phyloP scores from a whole-genome alignment of 805 yeast species.

The Candida gorgasii region DNA sequence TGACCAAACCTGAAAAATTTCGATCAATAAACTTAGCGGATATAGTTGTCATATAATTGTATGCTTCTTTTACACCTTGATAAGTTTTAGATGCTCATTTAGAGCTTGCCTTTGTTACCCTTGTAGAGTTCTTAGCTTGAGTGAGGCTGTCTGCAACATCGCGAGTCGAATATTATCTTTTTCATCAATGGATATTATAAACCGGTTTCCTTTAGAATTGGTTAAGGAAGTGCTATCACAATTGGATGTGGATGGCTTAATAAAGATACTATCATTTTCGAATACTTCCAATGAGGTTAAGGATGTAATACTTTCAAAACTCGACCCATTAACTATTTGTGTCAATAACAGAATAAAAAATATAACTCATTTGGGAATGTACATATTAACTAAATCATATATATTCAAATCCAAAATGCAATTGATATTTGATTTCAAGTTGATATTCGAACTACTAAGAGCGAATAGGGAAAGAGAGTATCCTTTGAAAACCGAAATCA shows the following conservation, averaged over 20 bases:
- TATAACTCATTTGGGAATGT: constrained; percentile 19
- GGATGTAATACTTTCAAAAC: not conserved
- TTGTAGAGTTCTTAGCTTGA: not conserved
- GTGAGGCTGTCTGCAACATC: not conserved
- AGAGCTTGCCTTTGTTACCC: no score
- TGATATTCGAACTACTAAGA: constrained; percentile 7
- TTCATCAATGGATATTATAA: constrained; percentile 5
- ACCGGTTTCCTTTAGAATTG: constrained; percentile 13
- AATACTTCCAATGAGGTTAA: not conserved
- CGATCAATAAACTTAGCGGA: no score
- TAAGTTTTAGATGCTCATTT: no score
- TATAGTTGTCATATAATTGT: no score
- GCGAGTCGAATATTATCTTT: constrained; percentile 2
- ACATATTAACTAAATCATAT: constrained; percentile 18
- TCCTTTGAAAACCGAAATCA: constrained; percentile 9
- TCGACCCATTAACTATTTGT: constrained; percentile 3
- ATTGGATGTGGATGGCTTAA: constrained; percentile 9
- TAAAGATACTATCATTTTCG: not conserved
- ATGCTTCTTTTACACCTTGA: no score
- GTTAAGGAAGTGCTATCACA: constrained; percentile 7
- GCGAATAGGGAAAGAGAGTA: constrained; percentile 8
- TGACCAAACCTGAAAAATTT: no score
- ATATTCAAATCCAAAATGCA: constrained; percentile 12
- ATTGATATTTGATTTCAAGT: constrained; percentile 7
- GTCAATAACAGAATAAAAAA: constrained; percentile 17